Percentiles rank a stretch among this genome's conserved stretches.
phyloP scores from a whole-genome alignment of 352 stramenopile species.

The Pythium volutum region DNA sequence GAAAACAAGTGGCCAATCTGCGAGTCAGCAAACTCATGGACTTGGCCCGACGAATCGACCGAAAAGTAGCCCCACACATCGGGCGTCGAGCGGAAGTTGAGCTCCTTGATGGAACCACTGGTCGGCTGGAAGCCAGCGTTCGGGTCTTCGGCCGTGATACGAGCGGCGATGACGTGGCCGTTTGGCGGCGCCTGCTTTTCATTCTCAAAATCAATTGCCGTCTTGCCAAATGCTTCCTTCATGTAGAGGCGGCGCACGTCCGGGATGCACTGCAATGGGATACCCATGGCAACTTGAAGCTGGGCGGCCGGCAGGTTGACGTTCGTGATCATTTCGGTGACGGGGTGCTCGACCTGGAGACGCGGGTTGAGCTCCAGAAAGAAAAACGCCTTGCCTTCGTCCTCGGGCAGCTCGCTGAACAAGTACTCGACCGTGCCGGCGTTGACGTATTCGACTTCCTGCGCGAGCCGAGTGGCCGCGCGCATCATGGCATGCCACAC shows the following conservation, averaged over 20 bases:
- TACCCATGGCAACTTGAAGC: conserved; percentile 99
- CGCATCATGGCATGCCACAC: conserved; percentile 99
- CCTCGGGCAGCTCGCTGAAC: conserved; percentile 93
- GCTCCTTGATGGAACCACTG: conserved; percentile 95
- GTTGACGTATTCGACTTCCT: conserved; percentile 99
- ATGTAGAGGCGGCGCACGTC: conserved; percentile 98
- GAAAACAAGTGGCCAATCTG: conserved; percentile 99
- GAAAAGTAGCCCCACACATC: conserved; percentile 99
- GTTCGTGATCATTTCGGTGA: conserved; percentile 99
- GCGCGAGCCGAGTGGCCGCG: conserved; percentile 95
- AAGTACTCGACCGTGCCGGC: conserved; percentile 99
- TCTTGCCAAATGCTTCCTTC: conserved; percentile 90
- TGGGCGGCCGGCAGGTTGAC: conserved; percentile 97
- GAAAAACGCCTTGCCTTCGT: conserved; percentile 95
- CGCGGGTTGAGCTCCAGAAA: conserved; percentile 99
- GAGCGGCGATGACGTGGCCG: conserved; percentile 98
- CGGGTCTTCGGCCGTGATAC: conserved; percentile 99
- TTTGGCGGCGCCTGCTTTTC: conserved; percentile 75
- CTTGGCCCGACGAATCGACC: conserved; percentile 97
- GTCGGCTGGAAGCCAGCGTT: conserved; percentile 99
- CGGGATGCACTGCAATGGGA: conserved; percentile 98
- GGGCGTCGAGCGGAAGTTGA: conserved; percentile 99
- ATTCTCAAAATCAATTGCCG: conserved; percentile 96
- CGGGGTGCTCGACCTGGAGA: conserved; percentile 98
- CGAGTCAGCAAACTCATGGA: conserved; percentile 99